These are phyloP conservation scores for Ogataea parapolymorpha DNA, from an alignment of 805 yeast species.

Conservation along the genomic window DNA sequence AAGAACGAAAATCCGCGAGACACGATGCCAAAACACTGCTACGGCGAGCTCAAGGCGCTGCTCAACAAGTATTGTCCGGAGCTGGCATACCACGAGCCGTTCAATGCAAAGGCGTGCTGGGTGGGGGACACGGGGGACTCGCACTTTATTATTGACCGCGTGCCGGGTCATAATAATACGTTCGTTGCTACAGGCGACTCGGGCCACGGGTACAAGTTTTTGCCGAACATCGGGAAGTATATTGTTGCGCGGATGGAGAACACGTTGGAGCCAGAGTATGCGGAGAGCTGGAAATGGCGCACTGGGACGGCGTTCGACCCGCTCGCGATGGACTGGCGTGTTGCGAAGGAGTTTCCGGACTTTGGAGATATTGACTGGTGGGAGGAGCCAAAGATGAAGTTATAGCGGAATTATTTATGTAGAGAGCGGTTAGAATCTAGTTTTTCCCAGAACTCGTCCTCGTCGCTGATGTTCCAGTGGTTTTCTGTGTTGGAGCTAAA, in stretches of 20 bases:
- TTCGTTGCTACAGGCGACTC: conserved; percentile 48
- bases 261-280: conserved; percentile 23
- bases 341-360: conserved; percentile 15
- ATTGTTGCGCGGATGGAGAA: conserved; percentile 34
- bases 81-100: conserved; percentile 34
- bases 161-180: conserved; percentile 33
- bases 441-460: conserved; percentile 17
- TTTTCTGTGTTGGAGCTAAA: conserved; percentile 1
- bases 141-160: conserved; percentile 39
- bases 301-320: conserved; percentile 12
- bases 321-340: conserved; percentile 12
- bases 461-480: conserved; percentile 11
- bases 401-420: neutral
- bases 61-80: conserved; percentile 39
- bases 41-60: conserved; percentile 30
- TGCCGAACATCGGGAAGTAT: conserved; percentile 46
- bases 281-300: conserved; percentile 35
- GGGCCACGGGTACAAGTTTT: conserved; percentile 45
- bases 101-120: conserved; percentile 37
- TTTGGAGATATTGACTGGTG: conserved; percentile 14
- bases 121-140: conserved; percentile 40
- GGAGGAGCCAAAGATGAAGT: conserved; percentile 16
- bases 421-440: conserved; percentile 1
- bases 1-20: conserved; percentile 32
- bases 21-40: conserved; percentile 36